These are phyloP conservation scores for Phytophthora boehmeriae DNA, from an alignment of 352 stramenopile genomes.

Conservation along the genomic window DNA sequence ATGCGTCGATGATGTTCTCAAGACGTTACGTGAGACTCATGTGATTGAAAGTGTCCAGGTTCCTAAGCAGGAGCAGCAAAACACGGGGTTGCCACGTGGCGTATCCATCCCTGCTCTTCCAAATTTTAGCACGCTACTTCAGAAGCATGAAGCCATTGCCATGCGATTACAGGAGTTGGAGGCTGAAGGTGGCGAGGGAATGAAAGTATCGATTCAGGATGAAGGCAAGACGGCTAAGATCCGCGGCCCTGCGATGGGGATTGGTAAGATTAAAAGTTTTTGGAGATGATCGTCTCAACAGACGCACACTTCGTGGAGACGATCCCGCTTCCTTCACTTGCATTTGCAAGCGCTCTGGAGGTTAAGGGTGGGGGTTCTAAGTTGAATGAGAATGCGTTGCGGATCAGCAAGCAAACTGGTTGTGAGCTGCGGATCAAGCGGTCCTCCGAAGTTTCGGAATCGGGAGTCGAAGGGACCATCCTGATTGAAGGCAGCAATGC, in stretches of 20 bases:
- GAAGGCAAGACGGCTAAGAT: conserved; percentile 75
- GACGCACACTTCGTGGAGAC: conserved; percentile 69
- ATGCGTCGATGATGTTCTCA: conserved; percentile 67
- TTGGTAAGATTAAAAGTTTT: conserved; percentile 75
- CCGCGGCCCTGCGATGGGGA: conserved; percentile 65
- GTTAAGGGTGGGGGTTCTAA: conserved; percentile 42
- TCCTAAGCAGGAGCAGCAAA: conserved; percentile 23
- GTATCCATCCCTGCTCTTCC: conserved; percentile 5
- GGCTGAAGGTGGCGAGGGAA: conserved; percentile 68
- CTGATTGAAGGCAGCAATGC: conserved; percentile 70
- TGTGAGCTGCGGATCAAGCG: conserved; percentile 78
- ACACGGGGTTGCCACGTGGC: conserved; percentile 23
- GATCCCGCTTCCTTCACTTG: conserved; percentile 55
- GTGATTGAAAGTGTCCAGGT: conserved; percentile 70
- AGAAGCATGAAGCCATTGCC: conserved; percentile 59
- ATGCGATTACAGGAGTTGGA: conserved; percentile 74
- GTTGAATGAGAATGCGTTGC: conserved; percentile 79
- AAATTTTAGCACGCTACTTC: conserved; percentile 67
- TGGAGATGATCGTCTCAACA: conserved; percentile 73
- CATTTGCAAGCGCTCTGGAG: conserved; percentile 60
- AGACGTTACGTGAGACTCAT: conserved; percentile 63
- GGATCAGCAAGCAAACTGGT: conserved; percentile 75
- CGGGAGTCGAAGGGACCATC: conserved; percentile 46
- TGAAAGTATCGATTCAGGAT: conserved; percentile 69
- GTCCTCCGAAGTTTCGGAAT: conserved; percentile 16